Evolutionary conservation across 768 basidiomycete genomes (phyloP), one percentile per base, ranked within the genome.

Genomic region (Lactarius deliciosus): DNA sequence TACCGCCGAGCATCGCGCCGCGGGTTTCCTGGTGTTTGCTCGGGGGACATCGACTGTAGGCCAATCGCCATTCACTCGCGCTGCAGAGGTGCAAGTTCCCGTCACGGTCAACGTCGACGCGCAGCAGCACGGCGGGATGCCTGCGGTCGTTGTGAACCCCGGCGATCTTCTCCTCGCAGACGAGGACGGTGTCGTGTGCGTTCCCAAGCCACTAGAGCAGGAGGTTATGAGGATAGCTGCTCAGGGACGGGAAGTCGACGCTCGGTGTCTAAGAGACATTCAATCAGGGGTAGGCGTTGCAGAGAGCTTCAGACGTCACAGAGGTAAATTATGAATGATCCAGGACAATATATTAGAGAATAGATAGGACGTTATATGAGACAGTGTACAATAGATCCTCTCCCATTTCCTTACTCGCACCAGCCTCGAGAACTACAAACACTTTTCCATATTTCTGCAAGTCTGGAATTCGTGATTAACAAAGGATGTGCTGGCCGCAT

Each of bases 161-260:
- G 90, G 88, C 2, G 94, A 96, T 75, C 84, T 88, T 82, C 83
- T 96, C 57, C 75, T 95, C n/a, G 93, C 87, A 30, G 95, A 97
- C 75, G 83, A 86, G 64, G 91, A 97, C 74, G 94, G 96, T 2
- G 92, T 96, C 1, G 91, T 98, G 3, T 91, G 87, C 71, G 83
- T 96, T 32, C 88, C 92, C 2, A 76, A 74, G 40, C 78, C 76
- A 3, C 69, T 87, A 56, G 81, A 85, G 41, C 77, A 76, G 20
- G 74, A 83, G 64, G 92, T 92, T 1, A 70, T 86, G 5, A 80
- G 84, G 47, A 62, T 84, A 28, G 92, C 89, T n/a, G 69, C 72
- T 34, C 81, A 81, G 70, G 86, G 84, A 18, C 80, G 82, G 71
- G 82, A 84, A 58, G 77, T 90, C 16, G 96, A 97, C 75, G 86